Base-by-base conservation (phyloP, 192 early-diverging fungal genomes). In the Phlyctochytrium arcticum region DNA sequence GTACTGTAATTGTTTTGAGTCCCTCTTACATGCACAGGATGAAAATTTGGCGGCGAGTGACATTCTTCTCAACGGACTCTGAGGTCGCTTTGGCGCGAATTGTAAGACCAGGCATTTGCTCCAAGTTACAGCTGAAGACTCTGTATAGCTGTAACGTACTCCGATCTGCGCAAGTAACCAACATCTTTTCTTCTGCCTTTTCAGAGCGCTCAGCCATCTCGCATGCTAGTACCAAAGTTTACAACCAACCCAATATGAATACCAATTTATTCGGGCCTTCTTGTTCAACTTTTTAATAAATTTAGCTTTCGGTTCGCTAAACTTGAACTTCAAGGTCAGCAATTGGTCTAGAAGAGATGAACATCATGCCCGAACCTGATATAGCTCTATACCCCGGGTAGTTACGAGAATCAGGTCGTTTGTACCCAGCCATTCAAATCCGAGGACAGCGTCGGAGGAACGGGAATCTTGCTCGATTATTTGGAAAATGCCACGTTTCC, bases 241-340 rank as follows among this genome's bases (percentile, higher is more conserved):
- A 53, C 26, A 19, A 9, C 64, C 6, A 48, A 66, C 64, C 64
- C 54, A 66, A 39, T 66, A 66, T 19, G 36, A 57, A 32, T 66
- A 66, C 64, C 64, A 66, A 46, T 66, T 66, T 9, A 66, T 33
- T 6, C 44, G 12, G 6, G 29, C 19, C 17, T 35, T 29, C 7
- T 26, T 48, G 36, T n/a, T 47, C 30, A 57, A 57, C 37, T 48
- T 55, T 19, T 34, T 15, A 15, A 63, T 48, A 2, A 63, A 54
- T 21, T n/a, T 53, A 26, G 49, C 31, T 8, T n/a, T 15, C 12
- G 9, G 49, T 17, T 31, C 36, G 32, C 49, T 63, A 54, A 53
- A 63, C 61, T 63, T 15, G n/a, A n/a, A n/a, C n/a, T n/a, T n/a
- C n/a, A n/a, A n/a, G n/a, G n/a, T n/a, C n/a, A n/a, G n/a, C n/a